Conservation (phyloP, 1,139 yeast genomes). For the Taiozyma sp. region DNA sequence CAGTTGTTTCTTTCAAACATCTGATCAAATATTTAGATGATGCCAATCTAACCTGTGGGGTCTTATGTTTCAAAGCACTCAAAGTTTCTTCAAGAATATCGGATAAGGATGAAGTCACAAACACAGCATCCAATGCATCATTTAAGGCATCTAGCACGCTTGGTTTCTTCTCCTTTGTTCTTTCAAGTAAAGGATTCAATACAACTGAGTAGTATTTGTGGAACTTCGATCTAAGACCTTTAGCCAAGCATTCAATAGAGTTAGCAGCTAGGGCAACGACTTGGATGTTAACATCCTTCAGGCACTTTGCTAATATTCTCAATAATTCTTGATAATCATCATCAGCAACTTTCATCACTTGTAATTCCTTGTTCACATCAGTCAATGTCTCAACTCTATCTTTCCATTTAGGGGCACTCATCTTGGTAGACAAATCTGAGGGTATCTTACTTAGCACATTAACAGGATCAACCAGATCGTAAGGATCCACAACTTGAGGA, state of each 20-base stretch:
- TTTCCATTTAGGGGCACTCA: slow-evolving; percentile 76
- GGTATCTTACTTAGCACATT: slow-evolving; percentile 68
- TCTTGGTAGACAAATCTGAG: slow-evolving; percentile 44
- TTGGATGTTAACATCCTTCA: slow-evolving; percentile 84
- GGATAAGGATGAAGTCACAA: slow-evolving; percentile 41
- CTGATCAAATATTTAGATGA: slow-evolving; percentile 59
- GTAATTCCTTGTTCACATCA: slow-evolving; percentile 49
- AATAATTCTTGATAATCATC: slow-evolving; percentile 67
- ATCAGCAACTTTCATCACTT: slow-evolving; percentile 43
- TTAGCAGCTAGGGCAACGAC: slow-evolving; percentile 81
- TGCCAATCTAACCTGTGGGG: slow-evolving; percentile 79
- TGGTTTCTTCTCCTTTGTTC: slow-evolving; percentile 85
- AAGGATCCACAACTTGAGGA: slow-evolving; percentile 39
- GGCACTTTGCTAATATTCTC: slow-evolving; percentile 58
- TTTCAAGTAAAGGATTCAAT: slow-evolving; percentile 63
- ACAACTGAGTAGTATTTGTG: slow-evolving; percentile 49
- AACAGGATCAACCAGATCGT: slow-evolving; percentile 49
- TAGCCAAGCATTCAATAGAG: slow-evolving; percentile 56
- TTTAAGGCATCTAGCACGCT: slow-evolving; percentile 67
- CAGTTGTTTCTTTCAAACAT: slow-evolving; percentile 49
- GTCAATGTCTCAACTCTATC: slow-evolving; percentile 86
- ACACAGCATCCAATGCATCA: slow-evolving; percentile 61
- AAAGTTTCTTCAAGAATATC: slow-evolving; percentile 61
- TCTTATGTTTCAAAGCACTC: slow-evolving; percentile 62
- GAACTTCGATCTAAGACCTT: slow-evolving; percentile 57